Percentiles rank a stretch among this genome's conserved stretches.
These are phyloP conservation scores for Cytospora piceae DNA, from an alignment of 2,329 filamentous ascomycete genomes.

Conservation along the genomic window DNA sequence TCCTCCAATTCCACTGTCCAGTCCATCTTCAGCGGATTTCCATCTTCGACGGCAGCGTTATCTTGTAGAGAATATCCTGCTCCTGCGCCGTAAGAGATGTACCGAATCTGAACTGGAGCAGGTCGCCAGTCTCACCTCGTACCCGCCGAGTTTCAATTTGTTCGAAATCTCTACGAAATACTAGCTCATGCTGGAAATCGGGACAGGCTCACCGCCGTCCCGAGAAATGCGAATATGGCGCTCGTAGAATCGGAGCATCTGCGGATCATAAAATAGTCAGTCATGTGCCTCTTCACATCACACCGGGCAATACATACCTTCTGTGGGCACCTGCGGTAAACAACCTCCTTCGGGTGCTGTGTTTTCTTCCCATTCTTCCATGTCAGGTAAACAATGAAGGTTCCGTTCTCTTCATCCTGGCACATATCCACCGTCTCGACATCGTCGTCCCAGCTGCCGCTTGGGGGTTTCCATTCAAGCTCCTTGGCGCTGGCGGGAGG, in stretches of 20 bases:
- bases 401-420: slow-evolving; percentile 63
- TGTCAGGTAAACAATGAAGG: slow-evolving; percentile 68
- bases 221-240: slow-evolving; percentile 52
- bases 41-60: not conserved
- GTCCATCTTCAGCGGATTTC: not conserved
- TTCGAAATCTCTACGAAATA: not conserved
- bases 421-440: slow-evolving; percentile 73
- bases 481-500: slow-evolving; percentile 50
- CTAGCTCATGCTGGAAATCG: slow-evolving; percentile 21
- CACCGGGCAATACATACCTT: slow-evolving; percentile 56
- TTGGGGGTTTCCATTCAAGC: slow-evolving; percentile 66
- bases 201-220: slow-evolving; percentile 27
- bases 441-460: slow-evolving; percentile 77
- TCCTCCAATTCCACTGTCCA: not conserved
- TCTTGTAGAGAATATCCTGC: not conserved
- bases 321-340: slow-evolving; percentile 79
- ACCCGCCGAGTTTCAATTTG: not conserved
- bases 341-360: slow-evolving; percentile 68
- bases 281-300: not conserved
- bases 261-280: slow-evolving; percentile 4
- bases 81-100: not conserved
- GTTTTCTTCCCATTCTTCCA: slow-evolving; percentile 78
- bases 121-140: not conserved
- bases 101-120: not conserved
- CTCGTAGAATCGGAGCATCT: slow-evolving; percentile 66